Base-by-base conservation (phyloP, 768 basidiomycete genomes). In the Trametes villosa region DNA sequence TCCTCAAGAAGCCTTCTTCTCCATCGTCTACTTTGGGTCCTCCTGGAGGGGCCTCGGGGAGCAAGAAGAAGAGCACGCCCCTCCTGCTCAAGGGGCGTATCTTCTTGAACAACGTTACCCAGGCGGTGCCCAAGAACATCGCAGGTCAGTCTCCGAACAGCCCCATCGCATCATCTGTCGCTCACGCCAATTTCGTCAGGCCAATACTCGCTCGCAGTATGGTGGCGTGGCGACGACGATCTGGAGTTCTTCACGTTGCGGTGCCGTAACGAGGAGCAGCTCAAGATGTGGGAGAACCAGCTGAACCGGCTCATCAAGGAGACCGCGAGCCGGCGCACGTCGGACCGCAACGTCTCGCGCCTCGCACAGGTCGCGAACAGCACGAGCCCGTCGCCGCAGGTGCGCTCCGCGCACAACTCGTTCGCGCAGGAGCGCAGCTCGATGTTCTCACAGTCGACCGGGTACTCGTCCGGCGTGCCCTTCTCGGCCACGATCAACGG, bases 61-160 rank as follows among this genome's bases (percentile, higher is more conserved):
- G 82, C 18, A 85, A 87, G 77, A 87, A 88, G 76, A 89, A 88
- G 74, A 89, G 78, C 67, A 90, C 92, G 0, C 89, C 88, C 26
- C 83, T 98, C 33, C 83, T 95, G 24, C 78, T 99, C 59, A 99
- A 99, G 70, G 97, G 97, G 4, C 87, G 97, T 29, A 98, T 99
- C 62, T 98, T 97, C 76, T 80, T 98, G 66, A 94, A 95, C 65
- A 99, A 98, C 68, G 94, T 98, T 52, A 95, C 93, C 0, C 84
- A 89, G 65, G 92, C 93, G 15, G 78, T 85, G 54, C 82, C 89
- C n/a, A 81, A 83, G 66, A 80, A 78, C 52, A 83, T 83, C 26
- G 78, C 79, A 63, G 83, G 93, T 91, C 67, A 59, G 87, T 81
- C 61, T 46, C 60, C 64, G 34, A 47, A 48, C 40, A 53, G 59